phyloP scores from a whole-genome alignment of 176 grass and related monocot species.

The Puya raimondii region DNA sequence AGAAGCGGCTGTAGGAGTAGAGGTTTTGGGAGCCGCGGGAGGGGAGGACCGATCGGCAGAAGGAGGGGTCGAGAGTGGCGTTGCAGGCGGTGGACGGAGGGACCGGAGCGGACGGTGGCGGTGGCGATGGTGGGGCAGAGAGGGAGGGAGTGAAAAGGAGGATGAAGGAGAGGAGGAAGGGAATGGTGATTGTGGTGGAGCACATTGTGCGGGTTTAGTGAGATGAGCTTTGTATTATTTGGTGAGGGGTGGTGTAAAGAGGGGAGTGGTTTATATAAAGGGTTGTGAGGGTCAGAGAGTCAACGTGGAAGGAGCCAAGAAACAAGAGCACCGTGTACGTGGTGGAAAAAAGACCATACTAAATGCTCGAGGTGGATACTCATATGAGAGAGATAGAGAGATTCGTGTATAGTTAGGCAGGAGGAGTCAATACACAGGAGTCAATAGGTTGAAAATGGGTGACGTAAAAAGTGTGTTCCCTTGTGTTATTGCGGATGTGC shows the following conservation, averaged over 20 bases:
- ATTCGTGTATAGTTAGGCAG: too few relatives aligned
- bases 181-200: neutral
- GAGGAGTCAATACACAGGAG: too few relatives aligned
- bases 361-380: too few relatives aligned
- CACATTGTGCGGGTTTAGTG: too few relatives aligned
- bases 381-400: too few relatives aligned
- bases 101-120: slow-evolving; percentile 28
- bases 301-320: too few relatives aligned
- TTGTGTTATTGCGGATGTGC: too few relatives aligned
- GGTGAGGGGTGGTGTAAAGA: slow-evolving; percentile 4
- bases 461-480: too few relatives aligned
- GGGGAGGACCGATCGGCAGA: slow-evolving; percentile 56
- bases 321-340: too few relatives aligned
- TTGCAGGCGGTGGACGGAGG: slow-evolving; percentile 47
- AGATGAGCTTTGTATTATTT: neutral
- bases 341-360: too few relatives aligned
- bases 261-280: slow-evolving; percentile 24
- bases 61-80: slow-evolving; percentile 42
- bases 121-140: slow-evolving; percentile 28
- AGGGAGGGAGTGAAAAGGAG: slow-evolving; percentile 16
- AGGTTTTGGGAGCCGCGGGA: slow-evolving; percentile 36
- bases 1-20: slow-evolving; percentile 70
- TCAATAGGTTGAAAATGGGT: too few relatives aligned
- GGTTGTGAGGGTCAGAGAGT: too few relatives aligned
- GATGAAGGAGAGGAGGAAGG: slow-evolving; percentile 29